phyloP scores from a whole-genome alignment of 371 early-diverging fungal species.

The Mortierella sp. region DNA sequence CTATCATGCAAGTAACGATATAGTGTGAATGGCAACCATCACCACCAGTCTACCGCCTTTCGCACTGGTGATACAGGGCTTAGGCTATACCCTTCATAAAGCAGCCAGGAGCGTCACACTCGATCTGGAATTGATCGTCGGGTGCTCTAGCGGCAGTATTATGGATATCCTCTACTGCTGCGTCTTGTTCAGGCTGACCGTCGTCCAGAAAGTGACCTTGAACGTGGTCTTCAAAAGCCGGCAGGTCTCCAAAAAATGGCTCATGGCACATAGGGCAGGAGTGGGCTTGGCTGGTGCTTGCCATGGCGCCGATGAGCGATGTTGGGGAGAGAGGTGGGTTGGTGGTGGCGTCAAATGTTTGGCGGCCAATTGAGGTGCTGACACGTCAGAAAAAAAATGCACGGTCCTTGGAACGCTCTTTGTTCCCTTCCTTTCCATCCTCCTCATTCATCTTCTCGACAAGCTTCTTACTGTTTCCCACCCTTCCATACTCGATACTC shows the following conservation, averaged over 20 bases:
- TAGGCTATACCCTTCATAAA: conserved; percentile 12
- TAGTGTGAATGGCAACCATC: too few relatives aligned
- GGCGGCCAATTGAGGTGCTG: conserved; percentile 2
- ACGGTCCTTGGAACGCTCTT: not conserved
- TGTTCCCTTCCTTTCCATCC: conserved; percentile 16
- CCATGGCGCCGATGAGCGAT: not conserved
- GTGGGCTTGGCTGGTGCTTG: conserved; percentile 2
- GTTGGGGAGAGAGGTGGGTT: not conserved
- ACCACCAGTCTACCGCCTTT: not conserved
- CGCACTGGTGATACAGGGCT: not conserved
- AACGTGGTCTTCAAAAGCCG: conserved; percentile 45
- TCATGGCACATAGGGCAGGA: conserved; percentile 41
- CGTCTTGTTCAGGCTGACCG: not conserved
- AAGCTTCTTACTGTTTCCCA: not conserved
- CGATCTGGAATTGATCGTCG: conserved; percentile 6
- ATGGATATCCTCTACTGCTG: not conserved
- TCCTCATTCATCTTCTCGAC: not conserved
- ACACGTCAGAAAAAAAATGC: conserved; percentile 19
- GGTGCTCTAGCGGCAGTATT: not conserved
- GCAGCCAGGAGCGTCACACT: conserved; percentile 39
- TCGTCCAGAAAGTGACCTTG: conserved; percentile 25
- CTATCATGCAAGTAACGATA: conserved; percentile 3
- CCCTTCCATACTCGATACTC: not conserved
- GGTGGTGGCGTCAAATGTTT: not conserved
- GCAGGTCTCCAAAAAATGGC: conserved; percentile 24